Base-by-base conservation (phyloP, 1,284 basidiomycete genomes). In the Austropuccinia psidii region DNA sequence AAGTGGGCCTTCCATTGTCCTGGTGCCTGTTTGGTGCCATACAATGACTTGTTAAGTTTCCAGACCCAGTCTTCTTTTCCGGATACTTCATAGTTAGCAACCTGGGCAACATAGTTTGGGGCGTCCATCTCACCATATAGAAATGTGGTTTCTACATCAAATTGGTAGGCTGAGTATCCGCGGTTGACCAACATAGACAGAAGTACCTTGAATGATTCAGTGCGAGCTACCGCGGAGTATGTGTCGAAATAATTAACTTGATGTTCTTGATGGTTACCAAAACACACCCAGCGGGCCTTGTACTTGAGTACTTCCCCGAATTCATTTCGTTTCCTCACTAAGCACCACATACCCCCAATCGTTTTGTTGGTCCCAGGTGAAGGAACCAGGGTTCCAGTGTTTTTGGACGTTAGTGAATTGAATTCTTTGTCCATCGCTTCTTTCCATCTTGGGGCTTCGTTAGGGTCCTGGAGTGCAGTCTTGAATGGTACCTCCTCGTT, bases 251-350 rank as follows among this genome's bases (percentile, higher is more conserved):
- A 66, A 39, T 66, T 33, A 11, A 50, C 17, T 45, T 37, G 37
- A n/a, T 50, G 31, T 33, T 33, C 37, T 52, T 66, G 64, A 66
- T 66, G 45, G 17, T 66, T 66, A 21, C 64, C 47, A 37, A 66
- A 66, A 4, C 27, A 17, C 8, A 69, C 54, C 52, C 41, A 69
- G n/a, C n/a, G 43, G 11, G 43, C 43, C n/a, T 45, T 45, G 43
- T 11, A 45, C n/a, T 45, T 11, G 11, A 11, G 11, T 11, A n/a
- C n/a, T 45, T 11, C 11, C 11, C 43, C 43, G n/a, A 11, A 45
- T 45, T 45, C 43, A 45, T 45, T 45, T n/a, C 11, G 43, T 45
- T 45, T 45, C 11, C 43, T 39, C 15, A 15, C 43, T 4, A 68
- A 29, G 4, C 35, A 13, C 65, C 65, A 67, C 49, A 67, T 67